These are phyloP conservation scores for Nicotiana knightiana DNA, from an alignment of 257 asterid genomes.

Conservation along the genomic window DNA sequence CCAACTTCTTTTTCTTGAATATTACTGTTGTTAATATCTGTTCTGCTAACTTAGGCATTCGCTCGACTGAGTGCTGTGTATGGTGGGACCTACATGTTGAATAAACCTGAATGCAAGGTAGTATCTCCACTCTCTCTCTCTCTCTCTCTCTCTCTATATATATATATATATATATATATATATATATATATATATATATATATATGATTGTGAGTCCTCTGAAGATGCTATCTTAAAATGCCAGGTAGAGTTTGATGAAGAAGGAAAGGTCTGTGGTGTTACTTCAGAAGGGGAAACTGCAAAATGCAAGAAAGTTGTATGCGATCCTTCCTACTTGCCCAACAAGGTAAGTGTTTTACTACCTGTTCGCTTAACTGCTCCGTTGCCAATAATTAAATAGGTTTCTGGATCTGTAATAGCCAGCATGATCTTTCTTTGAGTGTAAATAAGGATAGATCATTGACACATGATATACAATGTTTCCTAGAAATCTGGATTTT, in stretches of 20 bases:
- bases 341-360: constrained; percentile 49
- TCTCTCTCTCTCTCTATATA: too few relatives aligned
- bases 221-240: neutral
- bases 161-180: neutral
- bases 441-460: neutral
- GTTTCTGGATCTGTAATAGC: neutral
- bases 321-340: constrained; percentile 90
- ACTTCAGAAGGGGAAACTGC: constrained; percentile 98
- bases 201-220: neutral
- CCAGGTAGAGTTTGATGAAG: constrained; percentile 86
- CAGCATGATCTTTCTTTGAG: neutral
- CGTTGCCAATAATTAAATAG: neutral
- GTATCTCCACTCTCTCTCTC: neutral
- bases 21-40: neutral
- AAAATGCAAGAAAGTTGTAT: constrained; percentile 85
- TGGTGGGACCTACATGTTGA: constrained; percentile 98
- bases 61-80: constrained; percentile 98
- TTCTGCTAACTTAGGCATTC: constrained; percentile 54
- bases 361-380: neutral
- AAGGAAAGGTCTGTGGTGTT: constrained; percentile 87
- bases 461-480: neutral
- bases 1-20: neutral
- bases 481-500: neutral
- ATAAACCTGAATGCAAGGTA: constrained; percentile 94
- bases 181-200: neutral